Conservation (phyloP, 2,329 filamentous ascomycete genomes). For the Aspergillus costaricaensis region DNA sequence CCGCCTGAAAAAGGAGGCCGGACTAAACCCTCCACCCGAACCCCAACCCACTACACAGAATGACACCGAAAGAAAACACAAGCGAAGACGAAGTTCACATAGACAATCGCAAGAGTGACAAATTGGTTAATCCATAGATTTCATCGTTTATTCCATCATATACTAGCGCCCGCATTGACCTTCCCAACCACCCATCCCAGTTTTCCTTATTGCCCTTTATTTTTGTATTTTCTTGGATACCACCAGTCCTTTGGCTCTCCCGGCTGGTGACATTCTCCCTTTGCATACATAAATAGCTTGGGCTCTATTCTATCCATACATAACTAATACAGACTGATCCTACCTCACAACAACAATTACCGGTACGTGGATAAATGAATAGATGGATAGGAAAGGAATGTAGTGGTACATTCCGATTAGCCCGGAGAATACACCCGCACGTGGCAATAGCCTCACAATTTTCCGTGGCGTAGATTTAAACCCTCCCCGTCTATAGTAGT, state of each 20-base stretch:
- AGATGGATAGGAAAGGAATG: not conserved
- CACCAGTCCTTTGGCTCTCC: not conserved
- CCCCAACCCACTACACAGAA: not conserved
- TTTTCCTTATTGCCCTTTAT: not conserved
- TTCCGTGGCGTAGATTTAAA: not conserved
- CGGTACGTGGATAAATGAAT: not conserved
- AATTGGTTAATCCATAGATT: constrained; percentile 2
- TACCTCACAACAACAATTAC: not conserved
- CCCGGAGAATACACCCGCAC: constrained; percentile 1
- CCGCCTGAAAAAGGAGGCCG: constrained; percentile 53
- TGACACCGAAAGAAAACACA: constrained; percentile 11
- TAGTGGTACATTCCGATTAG: not conserved
- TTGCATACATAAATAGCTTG: too few species aligned
- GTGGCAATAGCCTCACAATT: not conserved
- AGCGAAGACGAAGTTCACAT: constrained; percentile 18
- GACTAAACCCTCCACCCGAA: constrained; percentile 27
- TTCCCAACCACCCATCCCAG: not conserved
- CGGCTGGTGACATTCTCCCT: not conserved
- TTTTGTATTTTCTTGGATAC: not conserved
- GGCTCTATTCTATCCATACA: too few species aligned
- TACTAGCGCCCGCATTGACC: not conserved
- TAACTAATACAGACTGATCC: not conserved
- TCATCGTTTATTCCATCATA: too few species aligned
- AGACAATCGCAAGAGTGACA: constrained; percentile 7
- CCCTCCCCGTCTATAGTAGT: not conserved